Evolutionary conservation across 768 basidiomycete species (phyloP).

Genomic region (Calocera cornea): DNA sequence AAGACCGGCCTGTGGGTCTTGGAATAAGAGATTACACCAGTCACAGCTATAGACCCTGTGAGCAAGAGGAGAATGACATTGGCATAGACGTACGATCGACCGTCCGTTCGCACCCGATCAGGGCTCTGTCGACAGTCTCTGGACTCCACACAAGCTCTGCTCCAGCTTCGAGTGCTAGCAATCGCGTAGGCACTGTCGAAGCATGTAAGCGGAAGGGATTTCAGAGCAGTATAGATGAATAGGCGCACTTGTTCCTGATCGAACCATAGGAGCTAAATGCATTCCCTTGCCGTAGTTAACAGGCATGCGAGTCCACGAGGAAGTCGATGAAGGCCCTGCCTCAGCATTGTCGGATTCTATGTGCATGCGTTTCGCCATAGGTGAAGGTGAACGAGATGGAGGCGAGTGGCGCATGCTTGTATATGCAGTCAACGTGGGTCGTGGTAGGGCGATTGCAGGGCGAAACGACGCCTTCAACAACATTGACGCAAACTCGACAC

Average conservation of each 20-base stretch:
- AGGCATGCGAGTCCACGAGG: constrained; percentile 36
- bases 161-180: constrained; percentile 82
- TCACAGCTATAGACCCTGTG: constrained; percentile 40
- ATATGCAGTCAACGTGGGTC: background rate
- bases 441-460: background rate
- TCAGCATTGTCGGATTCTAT: constrained; percentile 22
- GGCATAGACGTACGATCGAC: constrained; percentile 62
- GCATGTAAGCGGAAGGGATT: constrained; percentile 12
- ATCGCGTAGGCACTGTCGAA: constrained; percentile 60
- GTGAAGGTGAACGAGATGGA: constrained; percentile 9
- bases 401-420: background rate
- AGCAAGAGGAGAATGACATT: background rate
- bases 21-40: constrained; percentile 82
- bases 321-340: constrained; percentile 21
- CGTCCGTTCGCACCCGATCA: constrained; percentile 65
- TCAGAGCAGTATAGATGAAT: background rate
- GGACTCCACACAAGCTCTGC: constrained; percentile 94
- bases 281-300: constrained; percentile 75
- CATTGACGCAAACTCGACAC: background rate
- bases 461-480: background rate
- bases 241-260: constrained; percentile 71
- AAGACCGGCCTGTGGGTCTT: constrained; percentile 71
- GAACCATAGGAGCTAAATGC: constrained; percentile 97
- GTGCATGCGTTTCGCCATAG: constrained; percentile 38
- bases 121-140: constrained; percentile 92